These are phyloP conservation scores for Aphanocladium album DNA, from an alignment of 2,329 filamentous ascomycete genomes.

Conservation along the genomic window DNA sequence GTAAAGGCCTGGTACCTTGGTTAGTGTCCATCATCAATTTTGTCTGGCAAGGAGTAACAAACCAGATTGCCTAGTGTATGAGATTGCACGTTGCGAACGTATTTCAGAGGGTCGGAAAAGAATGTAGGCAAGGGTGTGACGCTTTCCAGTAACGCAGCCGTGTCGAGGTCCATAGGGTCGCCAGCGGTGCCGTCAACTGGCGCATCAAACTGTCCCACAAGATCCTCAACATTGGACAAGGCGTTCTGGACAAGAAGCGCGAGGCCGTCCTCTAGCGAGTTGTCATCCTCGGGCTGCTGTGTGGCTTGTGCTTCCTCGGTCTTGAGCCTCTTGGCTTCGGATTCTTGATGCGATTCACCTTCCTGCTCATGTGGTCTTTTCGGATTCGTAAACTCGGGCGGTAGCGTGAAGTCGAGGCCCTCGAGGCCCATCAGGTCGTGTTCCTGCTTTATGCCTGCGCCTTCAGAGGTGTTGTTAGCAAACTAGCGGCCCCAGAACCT, in stretches of 20 bases:
- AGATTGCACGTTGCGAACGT: slow-evolving; percentile 32
- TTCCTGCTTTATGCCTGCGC: slow-evolving; percentile 36
- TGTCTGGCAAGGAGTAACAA: slow-evolving; percentile 17
- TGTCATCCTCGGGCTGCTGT: slow-evolving; percentile 2
- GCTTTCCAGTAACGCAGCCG: slow-evolving; percentile 23
- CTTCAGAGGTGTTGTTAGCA: slow-evolving; percentile 22
- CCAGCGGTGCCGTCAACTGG: slow-evolving; percentile 22
- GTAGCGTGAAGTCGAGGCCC: slow-evolving; percentile 29
- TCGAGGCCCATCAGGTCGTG: slow-evolving; percentile 26
- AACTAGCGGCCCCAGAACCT: background rate
- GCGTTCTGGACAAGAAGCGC: slow-evolving; percentile 37
- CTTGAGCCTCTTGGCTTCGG: slow-evolving; percentile 11
- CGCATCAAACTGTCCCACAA: slow-evolving; percentile 29
- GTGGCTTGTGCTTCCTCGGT: background rate
- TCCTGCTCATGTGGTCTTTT: slow-evolving; percentile 33
- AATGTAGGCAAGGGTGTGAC: slow-evolving; percentile 27
- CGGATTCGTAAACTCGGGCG: slow-evolving; percentile 27
- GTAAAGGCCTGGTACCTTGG: slow-evolving; percentile 1
- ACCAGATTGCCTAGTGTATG: slow-evolving; percentile 38
- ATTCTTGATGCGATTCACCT: slow-evolving; percentile 23
- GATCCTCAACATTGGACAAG: slow-evolving; percentile 34
- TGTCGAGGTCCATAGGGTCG: slow-evolving; percentile 30
- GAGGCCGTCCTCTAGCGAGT: slow-evolving; percentile 30
- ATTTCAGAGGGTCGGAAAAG: slow-evolving; percentile 31
- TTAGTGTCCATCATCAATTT: background rate